Percentiles rank a stretch among this genome's conserved stretches.
Conservation (phyloP, 306 rosid species). For the Trifolium subterraneum region DNA sequence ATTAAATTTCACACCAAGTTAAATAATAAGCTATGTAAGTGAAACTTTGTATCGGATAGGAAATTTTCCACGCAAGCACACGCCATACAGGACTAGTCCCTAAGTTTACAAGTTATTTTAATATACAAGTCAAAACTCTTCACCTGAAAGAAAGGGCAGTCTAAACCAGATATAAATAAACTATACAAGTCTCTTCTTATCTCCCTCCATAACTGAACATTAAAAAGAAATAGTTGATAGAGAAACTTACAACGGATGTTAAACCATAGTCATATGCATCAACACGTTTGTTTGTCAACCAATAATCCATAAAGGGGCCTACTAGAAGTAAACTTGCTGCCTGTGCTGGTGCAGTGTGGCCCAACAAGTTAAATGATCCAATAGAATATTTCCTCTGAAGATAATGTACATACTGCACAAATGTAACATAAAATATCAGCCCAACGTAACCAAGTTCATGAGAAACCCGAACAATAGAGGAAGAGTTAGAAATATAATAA, state of each 20-base stretch:
- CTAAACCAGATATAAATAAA: conserved; percentile 28
- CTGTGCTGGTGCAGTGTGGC: conserved; percentile 87
- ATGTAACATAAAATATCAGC: conserved; percentile 37
- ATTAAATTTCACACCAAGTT: background rate
- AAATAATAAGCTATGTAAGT: background rate
- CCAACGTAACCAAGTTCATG: conserved; percentile 29
- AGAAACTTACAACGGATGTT: conserved; percentile 62
- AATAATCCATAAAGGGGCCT: conserved; percentile 80
- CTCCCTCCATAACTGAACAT: background rate
- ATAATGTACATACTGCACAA: conserved; percentile 76
- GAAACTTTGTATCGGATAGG: background rate
- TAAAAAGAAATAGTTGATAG: conserved; percentile 7
- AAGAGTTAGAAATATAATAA: conserved; percentile 12
- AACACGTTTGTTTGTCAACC: conserved; percentile 74
- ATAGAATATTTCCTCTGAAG: conserved; percentile 85
- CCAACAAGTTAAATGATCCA: conserved; percentile 82
- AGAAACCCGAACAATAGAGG: conserved; percentile 13
- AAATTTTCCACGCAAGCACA: conserved; percentile 4
- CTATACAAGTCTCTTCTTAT: background rate
- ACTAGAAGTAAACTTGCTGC: conserved; percentile 67
- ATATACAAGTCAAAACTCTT: background rate
- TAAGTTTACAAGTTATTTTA: background rate
- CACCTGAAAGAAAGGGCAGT: background rate
- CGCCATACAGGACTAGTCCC: background rate
- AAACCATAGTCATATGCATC: conserved; percentile 59